Evolutionary conservation across 2,329 filamentous ascomycete species (phyloP), one percentile per base, ranked within the genome.

Genomic region (Pseudogymnoascus sp.): DNA sequence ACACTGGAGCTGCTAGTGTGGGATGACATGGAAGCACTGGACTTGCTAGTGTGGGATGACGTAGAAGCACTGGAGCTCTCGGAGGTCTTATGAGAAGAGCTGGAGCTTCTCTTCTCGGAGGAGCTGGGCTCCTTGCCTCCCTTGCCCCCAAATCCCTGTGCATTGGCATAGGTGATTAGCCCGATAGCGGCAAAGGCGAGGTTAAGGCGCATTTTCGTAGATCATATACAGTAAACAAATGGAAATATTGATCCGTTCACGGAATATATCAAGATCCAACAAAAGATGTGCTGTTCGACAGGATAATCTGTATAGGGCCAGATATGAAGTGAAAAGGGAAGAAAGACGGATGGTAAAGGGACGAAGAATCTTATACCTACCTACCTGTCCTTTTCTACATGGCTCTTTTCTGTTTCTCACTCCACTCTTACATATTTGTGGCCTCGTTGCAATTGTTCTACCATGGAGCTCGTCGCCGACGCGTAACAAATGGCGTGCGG

Each of bases 121-220:
- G 47, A 56, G 25, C 47, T 56, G 12, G 25, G 6, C 25, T 56
- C 47, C 47, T 56, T 56, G 25, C 50, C 50, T 11, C 50, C 50
- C 25, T 33, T 33, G 28, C 14, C 16, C 16, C 50, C n/a, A 56
- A 33, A 56, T 12, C 50, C 50, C 12, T 56, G 50, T 56, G 50
- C 28, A 56, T 56, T 56, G 50, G 28, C 50, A 33, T 33, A 56
- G 25, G 50, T 33, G 28, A 33, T n/a, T 4, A 56, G 50, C 50
- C 50, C 50, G 10, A 56, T 56, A 7, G 50, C 50, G 28, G 16
- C 50, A 8, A 56, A 33, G 50, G 50, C 50, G 16, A 56, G 28
- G 25, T 56, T 33, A 56, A 56, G 25, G 28, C 50, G 50, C 50
- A 56, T 56, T 56, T 56, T 56, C 50, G 50, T 56, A 56, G 50